phyloP scores from a whole-genome alignment of 176 grass and related monocot genomes.

The Tillandsia leiboldiana region DNA sequence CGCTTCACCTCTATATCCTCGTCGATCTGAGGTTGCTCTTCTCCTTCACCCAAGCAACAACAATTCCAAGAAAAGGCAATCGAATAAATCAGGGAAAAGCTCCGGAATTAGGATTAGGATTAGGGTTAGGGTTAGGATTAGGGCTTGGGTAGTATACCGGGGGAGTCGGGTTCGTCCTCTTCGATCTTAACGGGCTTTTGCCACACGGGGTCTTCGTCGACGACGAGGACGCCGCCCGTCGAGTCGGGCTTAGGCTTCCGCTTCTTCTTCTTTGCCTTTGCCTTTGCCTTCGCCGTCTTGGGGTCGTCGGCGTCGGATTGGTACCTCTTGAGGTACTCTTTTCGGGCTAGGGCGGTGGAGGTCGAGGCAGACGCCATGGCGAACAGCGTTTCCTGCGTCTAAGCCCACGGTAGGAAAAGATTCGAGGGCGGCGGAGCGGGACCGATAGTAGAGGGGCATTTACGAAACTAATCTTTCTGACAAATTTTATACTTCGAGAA shows the following conservation, averaged over 20 bases:
- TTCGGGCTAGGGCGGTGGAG: slow-evolving; percentile 41
- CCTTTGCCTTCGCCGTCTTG: slow-evolving; percentile 42
- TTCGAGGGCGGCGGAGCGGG: too few species aligned
- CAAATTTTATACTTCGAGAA: too few species aligned
- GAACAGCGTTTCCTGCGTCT: too few species aligned
- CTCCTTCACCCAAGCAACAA: slow-evolving; percentile 30
- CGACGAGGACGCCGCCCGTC: slow-evolving; percentile 54
- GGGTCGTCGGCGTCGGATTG: slow-evolving; percentile 31
- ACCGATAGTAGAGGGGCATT: too few species aligned
- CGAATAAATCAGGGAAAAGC: background rate
- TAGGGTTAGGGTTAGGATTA: background rate
- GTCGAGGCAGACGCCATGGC: slow-evolving; percentile 17
- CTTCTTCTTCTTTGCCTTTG: slow-evolving; percentile 73
- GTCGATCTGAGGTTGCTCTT: slow-evolving; percentile 60
- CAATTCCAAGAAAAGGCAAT: background rate
- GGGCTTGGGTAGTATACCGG: slow-evolving; percentile 26
- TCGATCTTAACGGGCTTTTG: slow-evolving; percentile 82
- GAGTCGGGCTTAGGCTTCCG: slow-evolving; percentile 48
- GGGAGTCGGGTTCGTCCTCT: slow-evolving; percentile 44
- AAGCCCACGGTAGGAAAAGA: too few species aligned
- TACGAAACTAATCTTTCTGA: too few species aligned
- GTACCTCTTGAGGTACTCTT: slow-evolving; percentile 90
- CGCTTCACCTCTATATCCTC: slow-evolving; percentile 96
- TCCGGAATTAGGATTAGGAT: background rate
- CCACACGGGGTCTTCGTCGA: slow-evolving; percentile 95